Evolutionary conservation across 495 filamentous ascomycete species (phyloP).

Genomic region (Podospora bellae-mahoneyi): DNA sequence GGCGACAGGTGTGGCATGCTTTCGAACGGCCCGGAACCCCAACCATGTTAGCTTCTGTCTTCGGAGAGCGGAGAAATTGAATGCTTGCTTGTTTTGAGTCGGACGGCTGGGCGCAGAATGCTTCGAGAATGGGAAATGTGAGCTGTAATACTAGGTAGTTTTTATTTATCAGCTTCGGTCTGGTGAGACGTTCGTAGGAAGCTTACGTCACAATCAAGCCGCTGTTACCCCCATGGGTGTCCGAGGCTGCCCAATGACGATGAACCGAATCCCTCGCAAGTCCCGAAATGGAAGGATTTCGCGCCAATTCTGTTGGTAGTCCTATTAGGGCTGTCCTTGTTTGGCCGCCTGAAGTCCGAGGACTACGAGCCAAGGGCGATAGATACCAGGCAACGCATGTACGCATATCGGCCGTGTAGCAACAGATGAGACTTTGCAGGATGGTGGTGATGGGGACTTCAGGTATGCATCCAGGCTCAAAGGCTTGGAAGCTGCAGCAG

Average conservation of each 20-base stretch:
- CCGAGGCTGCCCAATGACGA: neutral
- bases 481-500: neutral
- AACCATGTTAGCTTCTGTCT: conserved; percentile 3
- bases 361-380: neutral
- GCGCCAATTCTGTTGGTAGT: neutral
- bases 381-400: neutral
- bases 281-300: neutral
- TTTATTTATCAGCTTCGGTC: neutral
- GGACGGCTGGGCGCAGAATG: neutral
- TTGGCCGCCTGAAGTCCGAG: neutral
- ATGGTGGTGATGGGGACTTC: neutral
- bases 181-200: neutral
- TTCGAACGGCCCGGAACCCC: conserved; percentile 15
- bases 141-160: neutral
- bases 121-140: neutral
- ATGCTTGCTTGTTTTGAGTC: neutral
- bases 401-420: neutral
- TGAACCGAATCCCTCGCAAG: neutral
- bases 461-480: neutral
- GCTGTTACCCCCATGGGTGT: neutral
- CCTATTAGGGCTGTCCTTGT: neutral
- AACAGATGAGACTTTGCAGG: neutral
- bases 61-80: neutral
- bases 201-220: neutral
- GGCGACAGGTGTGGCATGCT: conserved; percentile 14